phyloP scores from a whole-genome alignment of 768 basidiomycete genomes.

The Russula ochroleuca region DNA sequence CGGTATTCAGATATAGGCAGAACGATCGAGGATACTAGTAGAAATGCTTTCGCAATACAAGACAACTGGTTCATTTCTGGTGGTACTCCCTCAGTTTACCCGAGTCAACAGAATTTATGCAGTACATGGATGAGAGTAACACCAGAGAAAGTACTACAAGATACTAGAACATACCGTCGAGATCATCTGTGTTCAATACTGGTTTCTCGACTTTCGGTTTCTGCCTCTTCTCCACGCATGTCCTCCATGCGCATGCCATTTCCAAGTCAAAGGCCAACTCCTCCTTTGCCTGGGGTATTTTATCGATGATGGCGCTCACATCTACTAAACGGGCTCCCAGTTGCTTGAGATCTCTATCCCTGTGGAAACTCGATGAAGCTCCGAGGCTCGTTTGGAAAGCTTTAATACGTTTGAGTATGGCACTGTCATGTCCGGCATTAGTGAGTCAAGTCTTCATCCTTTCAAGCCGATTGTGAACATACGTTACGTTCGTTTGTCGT shows the following conservation, averaged over 20 bases:
- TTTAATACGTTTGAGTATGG: constrained; percentile 4
- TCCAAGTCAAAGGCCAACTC: constrained; percentile 5
- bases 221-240: not conserved
- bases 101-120: not conserved
- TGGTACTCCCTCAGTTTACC: no score
- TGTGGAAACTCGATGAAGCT: constrained; percentile 10
- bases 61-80: no score
- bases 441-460: not conserved
- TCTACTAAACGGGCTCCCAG: not conserved
- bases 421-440: not conserved
- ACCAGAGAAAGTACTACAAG: not conserved
- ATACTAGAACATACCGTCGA: constrained; percentile 2
- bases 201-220: constrained; percentile 19
- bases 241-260: constrained; percentile 14
- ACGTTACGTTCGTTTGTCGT: constrained; percentile 16
- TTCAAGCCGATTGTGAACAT: not conserved
- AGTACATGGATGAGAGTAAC: no score
- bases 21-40: no score
- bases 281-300: constrained; percentile 11
- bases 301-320: not conserved
- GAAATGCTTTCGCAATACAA: no score
- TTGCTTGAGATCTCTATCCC: constrained; percentile 1
- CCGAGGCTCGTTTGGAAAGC: not conserved
- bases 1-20: no score
- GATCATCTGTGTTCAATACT: constrained; percentile 14